Evolutionary conservation across 805 yeast species (phyloP).

Genomic region (Candida orba): DNA sequence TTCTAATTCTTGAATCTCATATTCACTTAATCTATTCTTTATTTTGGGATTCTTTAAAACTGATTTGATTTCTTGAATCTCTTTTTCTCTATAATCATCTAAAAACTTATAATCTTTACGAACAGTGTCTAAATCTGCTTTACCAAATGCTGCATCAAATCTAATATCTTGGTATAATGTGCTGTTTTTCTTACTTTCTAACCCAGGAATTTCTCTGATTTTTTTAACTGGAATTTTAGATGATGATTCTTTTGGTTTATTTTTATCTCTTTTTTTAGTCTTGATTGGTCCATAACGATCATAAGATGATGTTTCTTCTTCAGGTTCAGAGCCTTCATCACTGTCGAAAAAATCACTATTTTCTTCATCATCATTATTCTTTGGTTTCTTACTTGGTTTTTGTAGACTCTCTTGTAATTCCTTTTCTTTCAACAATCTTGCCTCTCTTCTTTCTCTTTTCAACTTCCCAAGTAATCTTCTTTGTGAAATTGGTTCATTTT

Average conservation of each 20-base stretch:
- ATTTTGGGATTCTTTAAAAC: conserved; percentile 48
- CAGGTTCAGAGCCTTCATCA: conserved; percentile 25
- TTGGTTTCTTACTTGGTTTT: too few species aligned
- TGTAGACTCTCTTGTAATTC: neutral
- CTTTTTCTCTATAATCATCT: conserved; percentile 77
- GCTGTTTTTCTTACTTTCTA: conserved; percentile 31
- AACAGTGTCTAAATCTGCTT: conserved; percentile 59
- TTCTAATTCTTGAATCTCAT: conserved; percentile 47
- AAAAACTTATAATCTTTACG: conserved; percentile 78
- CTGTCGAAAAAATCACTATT: conserved; percentile 32
- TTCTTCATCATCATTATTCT: neutral
- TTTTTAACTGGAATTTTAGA: conserved; percentile 64
- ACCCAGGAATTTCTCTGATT: conserved; percentile 70
- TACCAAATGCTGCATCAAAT: conserved; percentile 86
- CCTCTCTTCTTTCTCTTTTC: conserved; percentile 1
- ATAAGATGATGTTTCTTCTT: conserved; percentile 7
- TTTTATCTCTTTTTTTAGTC: conserved; percentile 48
- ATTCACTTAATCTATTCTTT: conserved; percentile 31
- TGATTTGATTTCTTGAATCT: conserved; percentile 52
- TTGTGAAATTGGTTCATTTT: neutral
- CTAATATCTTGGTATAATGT: conserved; percentile 71
- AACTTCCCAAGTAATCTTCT: neutral
- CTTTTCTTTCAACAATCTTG: neutral
- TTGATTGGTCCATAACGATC: conserved; percentile 1
- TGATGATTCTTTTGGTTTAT: conserved; percentile 81